Evolutionary conservation across 139 green algal species (phyloP).

Genomic region (Coelastrella sp.): DNA sequence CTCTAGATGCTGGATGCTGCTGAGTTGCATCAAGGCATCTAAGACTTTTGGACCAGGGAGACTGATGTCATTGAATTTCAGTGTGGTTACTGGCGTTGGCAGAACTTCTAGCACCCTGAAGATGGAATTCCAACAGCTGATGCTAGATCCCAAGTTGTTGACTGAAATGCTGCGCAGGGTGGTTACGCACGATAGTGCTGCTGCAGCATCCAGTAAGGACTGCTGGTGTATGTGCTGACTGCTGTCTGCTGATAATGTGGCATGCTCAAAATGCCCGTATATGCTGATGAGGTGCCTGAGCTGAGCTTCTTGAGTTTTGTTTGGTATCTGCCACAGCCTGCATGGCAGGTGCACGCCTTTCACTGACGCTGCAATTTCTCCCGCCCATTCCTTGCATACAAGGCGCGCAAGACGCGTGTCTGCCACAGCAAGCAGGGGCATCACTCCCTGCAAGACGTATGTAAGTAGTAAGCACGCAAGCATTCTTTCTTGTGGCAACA

Average conservation of each 20-base stretch:
- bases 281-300: neutral
- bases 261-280: constrained; percentile 34
- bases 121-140: neutral
- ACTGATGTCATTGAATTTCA: neutral
- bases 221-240: neutral
- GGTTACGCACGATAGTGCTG: neutral
- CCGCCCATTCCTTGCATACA: constrained; percentile 24
- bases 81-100: neutral
- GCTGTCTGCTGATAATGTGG: neutral
- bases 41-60: constrained; percentile 16
- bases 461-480: no score
- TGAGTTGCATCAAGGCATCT: neutral
- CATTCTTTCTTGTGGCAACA: neutral
- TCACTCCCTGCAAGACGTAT: constrained; percentile 14
- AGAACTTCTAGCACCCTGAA: neutral
- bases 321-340: neutral
- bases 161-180: constrained; percentile 1
- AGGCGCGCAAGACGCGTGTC: constrained; percentile 4
- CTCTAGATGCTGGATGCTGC: neutral
- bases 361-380: constrained; percentile 18
- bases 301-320: neutral
- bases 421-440: neutral
- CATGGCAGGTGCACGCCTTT: neutral
- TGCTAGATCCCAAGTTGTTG: constrained; percentile 2
- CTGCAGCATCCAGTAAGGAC: neutral